Base-by-base conservation (phyloP, 1,139 yeast species). In the Scheffersomyces cryptocercus region DNA sequence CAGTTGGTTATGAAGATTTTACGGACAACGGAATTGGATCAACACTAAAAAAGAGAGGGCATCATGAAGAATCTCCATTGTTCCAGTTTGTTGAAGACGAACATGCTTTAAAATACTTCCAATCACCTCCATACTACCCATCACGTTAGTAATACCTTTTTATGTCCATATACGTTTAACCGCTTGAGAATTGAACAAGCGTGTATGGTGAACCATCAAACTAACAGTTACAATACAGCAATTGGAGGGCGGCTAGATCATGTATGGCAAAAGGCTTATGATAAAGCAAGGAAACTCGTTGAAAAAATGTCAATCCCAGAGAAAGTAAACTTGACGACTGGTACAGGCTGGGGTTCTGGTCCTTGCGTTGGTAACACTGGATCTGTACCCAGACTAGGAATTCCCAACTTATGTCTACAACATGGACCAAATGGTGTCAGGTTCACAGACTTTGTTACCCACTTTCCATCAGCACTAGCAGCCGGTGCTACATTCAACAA, bases 351-450 rank as follows among this genome's bases (percentile, higher is more conserved):
- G 82, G 78, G 79, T 3, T 69, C 79, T 8, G 85, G 84, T 4
- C 84, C 83, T 2, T 82, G 87, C 59, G 73, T 81, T 14, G 88
- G 88, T 3, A 80, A 79, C 54, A 80, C 87, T 1, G 87, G 85
- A 0, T 67, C 78, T 13, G 75, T 82, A 36, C 82, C 82, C 20
- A 62, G 85, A 28, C 64, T 81, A 32, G 80, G 79, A 9, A 77
- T 82, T 47, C 79, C 82, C 1, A 71, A 77, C n/a, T 58, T 82
- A 11, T 82, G 87, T 53, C 65, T 81, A 28, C 87, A 82, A 54
- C 87, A 83, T 63, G 85, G 85, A 3, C 85, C 85, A 2, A 73
- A 78, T 47, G 88, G 88, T 8, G 81, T 82, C 24, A 66, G 86
- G 47, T 71, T 71, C 45, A 75, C 86, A 3, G 86, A 81, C 56